These are phyloP conservation scores for Hymenoscyphus linearis DNA, from an alignment of 2,329 filamentous ascomycete species.

Conservation along the genomic window DNA sequence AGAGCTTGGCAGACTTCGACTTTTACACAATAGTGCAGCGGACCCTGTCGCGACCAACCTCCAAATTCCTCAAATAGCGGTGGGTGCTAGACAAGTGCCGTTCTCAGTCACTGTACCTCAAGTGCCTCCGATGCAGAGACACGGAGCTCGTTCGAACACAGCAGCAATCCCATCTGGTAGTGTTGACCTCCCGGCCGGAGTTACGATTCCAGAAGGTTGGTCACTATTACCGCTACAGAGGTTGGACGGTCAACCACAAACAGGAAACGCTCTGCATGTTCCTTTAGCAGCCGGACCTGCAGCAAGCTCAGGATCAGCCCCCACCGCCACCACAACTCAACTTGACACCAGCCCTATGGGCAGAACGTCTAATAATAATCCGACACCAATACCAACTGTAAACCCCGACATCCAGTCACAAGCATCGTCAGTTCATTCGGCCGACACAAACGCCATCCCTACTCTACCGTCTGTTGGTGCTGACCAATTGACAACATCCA, in stretches of 20 bases:
- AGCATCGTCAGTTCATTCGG: conserved; percentile 25
- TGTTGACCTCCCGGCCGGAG: conserved; percentile 55
- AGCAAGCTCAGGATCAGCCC: conserved; percentile 19
- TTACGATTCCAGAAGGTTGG: conserved; percentile 62
- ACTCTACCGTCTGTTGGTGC: conserved; percentile 23
- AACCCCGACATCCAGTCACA: conserved; percentile 22
- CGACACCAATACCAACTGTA: conserved; percentile 20
- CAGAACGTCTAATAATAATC: conserved; percentile 27
- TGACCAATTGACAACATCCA: conserved; percentile 20
- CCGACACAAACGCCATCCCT: conserved; percentile 22
- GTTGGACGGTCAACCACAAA: conserved; percentile 21
- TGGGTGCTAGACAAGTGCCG: conserved; percentile 6
- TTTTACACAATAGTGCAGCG: conserved; percentile 22
- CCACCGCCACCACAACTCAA: conserved; percentile 24
- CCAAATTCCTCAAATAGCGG: conserved; percentile 24
- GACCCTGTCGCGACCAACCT: conserved; percentile 23
- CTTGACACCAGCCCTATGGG: conserved; percentile 22
- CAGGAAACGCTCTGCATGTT: conserved; percentile 9
- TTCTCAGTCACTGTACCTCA: conserved; percentile 10
- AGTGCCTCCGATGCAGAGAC: conserved; percentile 34
- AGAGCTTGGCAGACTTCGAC: conserved; percentile 62
- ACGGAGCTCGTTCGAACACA: conserved; percentile 41
- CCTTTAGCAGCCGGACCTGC: conserved; percentile 17
- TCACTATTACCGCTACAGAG: conserved; percentile 57
- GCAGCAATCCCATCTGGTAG: conserved; percentile 54